Percentiles rank a stretch among this genome's conserved stretches.
Conservation (phyloP, 805 yeast species). For the Candida berthetii region DNA sequence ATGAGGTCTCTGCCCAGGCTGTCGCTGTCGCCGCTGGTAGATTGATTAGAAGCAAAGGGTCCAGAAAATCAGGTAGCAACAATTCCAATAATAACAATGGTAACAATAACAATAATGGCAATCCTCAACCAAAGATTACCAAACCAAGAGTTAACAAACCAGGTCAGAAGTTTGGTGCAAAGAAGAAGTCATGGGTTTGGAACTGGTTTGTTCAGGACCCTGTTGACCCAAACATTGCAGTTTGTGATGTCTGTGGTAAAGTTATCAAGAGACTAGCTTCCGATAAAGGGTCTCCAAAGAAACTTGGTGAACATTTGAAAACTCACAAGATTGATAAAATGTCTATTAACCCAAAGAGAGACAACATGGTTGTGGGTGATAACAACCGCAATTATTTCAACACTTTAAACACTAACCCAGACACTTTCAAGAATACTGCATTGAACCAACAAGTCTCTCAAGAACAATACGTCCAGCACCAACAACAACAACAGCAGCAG, state of each 20-base stretch:
- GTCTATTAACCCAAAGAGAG: conserved; percentile 33
- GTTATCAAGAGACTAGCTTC: conserved; percentile 39
- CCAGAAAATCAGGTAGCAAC: background rate
- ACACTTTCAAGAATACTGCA: conserved; percentile 10
- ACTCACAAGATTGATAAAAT: conserved; percentile 42
- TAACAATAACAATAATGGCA: background rate
- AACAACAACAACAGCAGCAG: background rate
- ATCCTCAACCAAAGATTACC: conserved; percentile 4
- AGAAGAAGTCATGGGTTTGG: conserved; percentile 61
- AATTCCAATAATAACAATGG: background rate
- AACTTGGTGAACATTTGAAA: conserved; percentile 47
- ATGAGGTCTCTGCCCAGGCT: background rate
- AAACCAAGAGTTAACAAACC: conserved; percentile 35
- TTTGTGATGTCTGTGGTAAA: conserved; percentile 49
- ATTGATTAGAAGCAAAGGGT: background rate
- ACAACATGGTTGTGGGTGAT: conserved; percentile 31
- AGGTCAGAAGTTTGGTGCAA: conserved; percentile 54
- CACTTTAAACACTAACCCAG: conserved; percentile 13
- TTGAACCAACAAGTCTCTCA: conserved; percentile 1
- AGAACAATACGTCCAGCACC: background rate
- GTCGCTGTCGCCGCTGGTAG: background rate
- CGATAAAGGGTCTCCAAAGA: conserved; percentile 57
- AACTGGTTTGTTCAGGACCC: conserved; percentile 51
- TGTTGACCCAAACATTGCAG: conserved; percentile 41
- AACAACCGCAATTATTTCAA: conserved; percentile 28